A percentile compares a stretch with the other conserved stretches of the same genome.
Conservation (phyloP, 139 green algal genomes). For the Chlamydomonas schloesseri region DNA sequence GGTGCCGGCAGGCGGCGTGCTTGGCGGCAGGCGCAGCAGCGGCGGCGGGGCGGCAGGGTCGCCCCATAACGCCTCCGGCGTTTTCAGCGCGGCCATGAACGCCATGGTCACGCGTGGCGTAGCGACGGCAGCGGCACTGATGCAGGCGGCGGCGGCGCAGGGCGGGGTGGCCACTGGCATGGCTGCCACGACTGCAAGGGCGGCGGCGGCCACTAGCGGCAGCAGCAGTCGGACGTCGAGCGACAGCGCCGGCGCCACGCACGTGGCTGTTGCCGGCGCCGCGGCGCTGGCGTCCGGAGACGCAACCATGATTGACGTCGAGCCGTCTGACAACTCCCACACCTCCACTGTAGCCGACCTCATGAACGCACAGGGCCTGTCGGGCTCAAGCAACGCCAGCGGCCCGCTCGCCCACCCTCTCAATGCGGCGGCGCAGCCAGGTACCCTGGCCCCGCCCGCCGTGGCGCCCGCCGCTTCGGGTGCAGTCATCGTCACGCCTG, state of each 20-base stretch:
- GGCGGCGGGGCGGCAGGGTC: too few species aligned
- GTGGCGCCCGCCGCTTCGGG: not conserved
- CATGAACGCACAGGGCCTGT: not conserved
- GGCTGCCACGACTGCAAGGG: not conserved
- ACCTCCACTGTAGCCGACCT: not conserved
- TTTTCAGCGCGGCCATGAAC: too few species aligned
- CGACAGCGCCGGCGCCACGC: too few species aligned
- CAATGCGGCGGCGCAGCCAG: too few species aligned
- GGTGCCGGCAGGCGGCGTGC: too few species aligned
- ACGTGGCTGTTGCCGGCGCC: not conserved
- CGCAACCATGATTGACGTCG: conserved; percentile 11
- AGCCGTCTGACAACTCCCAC: conserved; percentile 32
- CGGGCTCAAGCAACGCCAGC: not conserved
- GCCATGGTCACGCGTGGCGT: too few species aligned
- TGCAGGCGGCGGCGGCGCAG: too few species aligned
- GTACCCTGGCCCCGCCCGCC: not conserved
- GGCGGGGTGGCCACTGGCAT: too few species aligned
- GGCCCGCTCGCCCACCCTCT: not conserved
- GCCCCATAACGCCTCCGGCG: too few species aligned
- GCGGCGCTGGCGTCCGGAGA: not conserved
- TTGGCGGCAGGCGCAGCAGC: too few species aligned
- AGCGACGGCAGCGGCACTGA: too few species aligned
- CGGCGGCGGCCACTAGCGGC: not conserved
- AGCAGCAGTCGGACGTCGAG: not conserved
- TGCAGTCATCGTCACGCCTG: too few species aligned